Conservation (phyloP, 2,329 filamentous ascomycete genomes). For the Sphaerostilbella broomeana region DNA sequence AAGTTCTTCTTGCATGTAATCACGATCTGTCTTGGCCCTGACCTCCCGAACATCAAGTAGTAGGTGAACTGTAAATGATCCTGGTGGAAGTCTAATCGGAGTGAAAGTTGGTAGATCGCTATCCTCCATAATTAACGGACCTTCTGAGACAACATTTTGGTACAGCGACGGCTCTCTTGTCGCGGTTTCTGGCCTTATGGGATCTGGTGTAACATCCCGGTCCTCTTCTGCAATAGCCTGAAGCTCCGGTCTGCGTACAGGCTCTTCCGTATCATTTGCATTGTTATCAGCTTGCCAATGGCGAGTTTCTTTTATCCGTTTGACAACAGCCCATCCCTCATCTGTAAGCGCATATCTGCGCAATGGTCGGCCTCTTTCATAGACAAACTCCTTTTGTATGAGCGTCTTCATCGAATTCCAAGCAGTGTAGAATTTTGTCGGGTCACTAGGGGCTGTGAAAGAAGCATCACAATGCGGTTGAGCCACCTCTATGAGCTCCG, state of each 20-base stretch:
- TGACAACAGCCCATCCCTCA: slow-evolving; percentile 69
- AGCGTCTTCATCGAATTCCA: slow-evolving; percentile 81
- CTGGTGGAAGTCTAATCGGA: slow-evolving; percentile 56
- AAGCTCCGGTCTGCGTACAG: not conserved
- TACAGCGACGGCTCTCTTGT: slow-evolving; percentile 19
- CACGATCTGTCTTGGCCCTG: slow-evolving; percentile 63
- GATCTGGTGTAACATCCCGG: not conserved
- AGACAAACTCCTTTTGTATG: slow-evolving; percentile 65
- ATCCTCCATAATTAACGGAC: slow-evolving; percentile 24
- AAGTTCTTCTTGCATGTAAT: slow-evolving; percentile 70
- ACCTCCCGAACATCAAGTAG: slow-evolving; percentile 71
- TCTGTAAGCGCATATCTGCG: slow-evolving; percentile 67
- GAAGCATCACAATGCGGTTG: slow-evolving; percentile 68
- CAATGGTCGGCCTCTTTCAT: slow-evolving; percentile 60
- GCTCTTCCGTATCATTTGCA: slow-evolving; percentile 8
- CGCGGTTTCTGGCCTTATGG: not conserved
- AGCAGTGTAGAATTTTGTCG: slow-evolving; percentile 67
- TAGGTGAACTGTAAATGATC: slow-evolving; percentile 64
- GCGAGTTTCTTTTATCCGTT: slow-evolving; percentile 52
- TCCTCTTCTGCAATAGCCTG: not conserved
- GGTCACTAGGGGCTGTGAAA: slow-evolving; percentile 60
- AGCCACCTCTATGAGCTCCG: slow-evolving; percentile 60
- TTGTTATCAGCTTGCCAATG: slow-evolving; percentile 26
- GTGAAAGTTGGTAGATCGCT: slow-evolving; percentile 41
- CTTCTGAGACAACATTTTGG: slow-evolving; percentile 36